phyloP scores from a whole-genome alignment of 129 eudicot species.

The Cynara cardunculus region DNA sequence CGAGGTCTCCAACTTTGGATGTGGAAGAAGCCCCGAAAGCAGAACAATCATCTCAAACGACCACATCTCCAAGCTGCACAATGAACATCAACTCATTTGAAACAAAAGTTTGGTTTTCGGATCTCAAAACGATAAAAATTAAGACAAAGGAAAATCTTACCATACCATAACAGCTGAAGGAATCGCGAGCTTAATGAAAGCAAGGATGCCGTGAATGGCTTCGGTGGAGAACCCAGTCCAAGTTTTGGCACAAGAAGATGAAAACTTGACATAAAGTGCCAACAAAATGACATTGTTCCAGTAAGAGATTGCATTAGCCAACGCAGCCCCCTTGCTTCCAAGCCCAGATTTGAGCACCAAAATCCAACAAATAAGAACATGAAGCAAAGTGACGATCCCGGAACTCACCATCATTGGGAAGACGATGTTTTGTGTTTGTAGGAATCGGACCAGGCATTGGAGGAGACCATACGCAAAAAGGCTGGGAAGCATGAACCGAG shows the following conservation, averaged over 20 bases:
- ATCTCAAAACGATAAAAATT: background rate
- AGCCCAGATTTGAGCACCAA: conserved; percentile 64
- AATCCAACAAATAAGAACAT: conserved; percentile 61
- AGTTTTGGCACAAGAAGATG: conserved; percentile 55
- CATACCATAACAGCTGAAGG: conserved; percentile 90
- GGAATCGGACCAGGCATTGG: conserved; percentile 62
- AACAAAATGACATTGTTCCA: conserved; percentile 59
- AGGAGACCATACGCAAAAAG: conserved; percentile 63
- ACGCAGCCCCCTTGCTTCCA: conserved; percentile 74
- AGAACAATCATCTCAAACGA: conserved; percentile 93
- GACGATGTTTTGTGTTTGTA: conserved; percentile 71
- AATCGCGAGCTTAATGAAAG: conserved; percentile 60
- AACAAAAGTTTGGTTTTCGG: background rate
- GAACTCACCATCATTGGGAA: conserved; percentile 73
- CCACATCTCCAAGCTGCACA: conserved; percentile 87
- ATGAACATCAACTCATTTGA: background rate
- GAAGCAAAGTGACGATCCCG: conserved; percentile 50
- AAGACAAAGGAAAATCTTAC: conserved; percentile 26
- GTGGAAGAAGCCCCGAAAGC: conserved; percentile 85
- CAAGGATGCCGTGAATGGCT: conserved; percentile 41
- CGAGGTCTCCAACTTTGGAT: conserved; percentile 83
- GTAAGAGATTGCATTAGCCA: conserved; percentile 62
- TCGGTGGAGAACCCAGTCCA: conserved; percentile 76
- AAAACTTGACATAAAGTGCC: conserved; percentile 60
- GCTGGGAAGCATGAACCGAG: conserved; percentile 65